These are phyloP conservation scores for Penicillium decumbens DNA, from an alignment of 2,329 filamentous ascomycete species.

Conservation along the genomic window DNA sequence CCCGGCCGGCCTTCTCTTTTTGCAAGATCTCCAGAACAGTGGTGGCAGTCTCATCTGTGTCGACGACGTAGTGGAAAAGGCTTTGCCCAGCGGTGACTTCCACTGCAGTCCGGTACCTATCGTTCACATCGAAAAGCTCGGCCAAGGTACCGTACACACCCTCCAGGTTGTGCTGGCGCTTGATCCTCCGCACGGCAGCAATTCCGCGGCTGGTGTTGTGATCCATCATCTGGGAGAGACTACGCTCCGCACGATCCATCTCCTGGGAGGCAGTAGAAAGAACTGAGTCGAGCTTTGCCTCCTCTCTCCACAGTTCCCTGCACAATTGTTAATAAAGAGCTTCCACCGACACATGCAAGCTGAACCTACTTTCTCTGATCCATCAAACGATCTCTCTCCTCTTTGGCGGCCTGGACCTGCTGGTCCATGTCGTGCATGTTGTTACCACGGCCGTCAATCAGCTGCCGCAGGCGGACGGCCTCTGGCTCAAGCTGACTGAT, in stretches of 20 bases:
- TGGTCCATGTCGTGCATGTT: conserved; percentile 68
- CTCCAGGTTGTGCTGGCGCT: conserved; percentile 70
- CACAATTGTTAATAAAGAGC: conserved; percentile 7
- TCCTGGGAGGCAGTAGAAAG: conserved; percentile 72
- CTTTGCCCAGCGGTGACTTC: conserved; percentile 90
- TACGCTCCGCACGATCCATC: conserved; percentile 69
- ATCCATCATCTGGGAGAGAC: conserved; percentile 81
- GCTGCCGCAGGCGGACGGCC: conserved; percentile 63
- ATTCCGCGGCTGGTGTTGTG: conserved; percentile 80
- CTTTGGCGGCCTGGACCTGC: conserved; percentile 70
- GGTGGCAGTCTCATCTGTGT: conserved; percentile 82
- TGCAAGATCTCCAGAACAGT: conserved; percentile 74
- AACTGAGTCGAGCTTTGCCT: conserved; percentile 77
- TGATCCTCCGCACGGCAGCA: conserved; percentile 78
- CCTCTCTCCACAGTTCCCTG: conserved; percentile 73
- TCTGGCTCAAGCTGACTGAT: conserved; percentile 70
- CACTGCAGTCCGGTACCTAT: conserved; percentile 79
- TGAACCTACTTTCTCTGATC: conserved; percentile 69
- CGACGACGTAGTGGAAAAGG: conserved; percentile 93
- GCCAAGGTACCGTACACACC: conserved; percentile 91
- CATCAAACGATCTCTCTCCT: conserved; percentile 69
- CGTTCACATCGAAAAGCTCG: conserved; percentile 82
- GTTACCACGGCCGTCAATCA: conserved; percentile 73
- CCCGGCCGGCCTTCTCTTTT: conserved; percentile 72
- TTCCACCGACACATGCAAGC: neutral